Base-by-base conservation (phyloP, 2,329 filamentous ascomycete species). In the Neofusicoccum parvum region DNA sequence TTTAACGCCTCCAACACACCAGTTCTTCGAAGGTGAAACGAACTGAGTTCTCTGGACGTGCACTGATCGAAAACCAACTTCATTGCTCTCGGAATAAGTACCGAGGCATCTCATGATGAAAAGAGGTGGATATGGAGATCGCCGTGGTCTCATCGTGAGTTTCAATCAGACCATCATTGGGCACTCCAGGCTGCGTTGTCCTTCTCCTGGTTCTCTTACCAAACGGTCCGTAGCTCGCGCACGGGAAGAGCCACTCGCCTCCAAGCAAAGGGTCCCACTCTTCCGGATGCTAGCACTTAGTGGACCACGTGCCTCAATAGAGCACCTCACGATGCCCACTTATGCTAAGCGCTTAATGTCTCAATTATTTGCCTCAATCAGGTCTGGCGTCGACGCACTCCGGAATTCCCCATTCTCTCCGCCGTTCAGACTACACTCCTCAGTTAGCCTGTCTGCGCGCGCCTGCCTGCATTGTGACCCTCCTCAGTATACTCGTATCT, bases 1-100 rank as follows among this genome's bases (percentile, higher is more conserved):
- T 37, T 60, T 36, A 60, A 60, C 43, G 56, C 56, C 56, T 23
- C 56, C 41, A 53, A 7, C 39, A 32, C 37, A 58, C 20, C 23
- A 45, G 36, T 10, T 32, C 10, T 17, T n/a, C 17, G 9, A 48
- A 60, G 56, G 39, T 60, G 43, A 60, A 60, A 48, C 32, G 17
- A 23, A 23, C 56, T 37, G 41, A 32, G 32, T 37, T 23, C 32
- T 48, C 14, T 23, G 17, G n/a, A 15, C 11, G 17, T 39, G 37
- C 37, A n/a, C 23, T 27, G 34, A 14, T 9, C 23, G 3, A 15
- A 48, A 49, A 17, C 37, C 23, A 6, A 10, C 27, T 48, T 60
- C 7, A 27, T n/a, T 60, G 12, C 39, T 39, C 14, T 17, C 36
- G 15, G 20, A 37, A 9, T 46, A 17, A 37, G 3, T 46, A 17